Evolutionary conservation across 192 early-diverging fungal species (phyloP).

Genomic region (Entomortierella beljakovae): DNA sequence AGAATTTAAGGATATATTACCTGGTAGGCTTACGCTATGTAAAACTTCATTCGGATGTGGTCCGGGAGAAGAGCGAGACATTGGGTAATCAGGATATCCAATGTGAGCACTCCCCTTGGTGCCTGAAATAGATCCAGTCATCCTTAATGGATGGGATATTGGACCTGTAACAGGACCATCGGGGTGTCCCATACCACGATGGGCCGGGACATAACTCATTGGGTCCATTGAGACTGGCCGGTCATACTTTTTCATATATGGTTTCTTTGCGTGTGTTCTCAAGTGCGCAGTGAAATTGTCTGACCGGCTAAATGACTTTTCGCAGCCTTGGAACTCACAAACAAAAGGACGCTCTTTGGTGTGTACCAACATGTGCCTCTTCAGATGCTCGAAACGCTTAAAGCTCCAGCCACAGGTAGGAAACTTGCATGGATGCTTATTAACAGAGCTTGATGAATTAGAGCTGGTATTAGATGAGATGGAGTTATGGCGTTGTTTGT

Average conservation of each 20-base stretch:
- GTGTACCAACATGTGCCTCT: slow-evolving; percentile 83
- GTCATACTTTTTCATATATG: slow-evolving; percentile 31
- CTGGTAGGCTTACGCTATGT: not conserved
- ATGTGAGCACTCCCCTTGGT: not conserved
- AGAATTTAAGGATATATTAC: not conserved
- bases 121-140: not conserved
- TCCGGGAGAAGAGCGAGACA: not conserved
- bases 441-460: slow-evolving; percentile 9
- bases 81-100: slow-evolving; percentile 6
- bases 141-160: not conserved
- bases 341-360: slow-evolving; percentile 79
- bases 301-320: slow-evolving; percentile 83
- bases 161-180: not conserved
- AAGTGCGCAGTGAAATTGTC: slow-evolving; percentile 83
- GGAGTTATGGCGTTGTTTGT: slow-evolving; percentile 51
- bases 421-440: slow-evolving; percentile 56
- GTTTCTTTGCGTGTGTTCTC: slow-evolving; percentile 67
- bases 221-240: slow-evolving; percentile 19
- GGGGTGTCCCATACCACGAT: not conserved
- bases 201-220: slow-evolving; percentile 2
- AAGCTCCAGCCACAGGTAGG: slow-evolving; percentile 68
- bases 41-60: not conserved
- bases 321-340: slow-evolving; percentile 78
- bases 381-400: slow-evolving; percentile 85
- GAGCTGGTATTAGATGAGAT: slow-evolving; percentile 49